These are phyloP conservation scores for Hyaloscypha variabilis DNA, from an alignment of 495 filamentous ascomycete genomes.

Conservation along the genomic window DNA sequence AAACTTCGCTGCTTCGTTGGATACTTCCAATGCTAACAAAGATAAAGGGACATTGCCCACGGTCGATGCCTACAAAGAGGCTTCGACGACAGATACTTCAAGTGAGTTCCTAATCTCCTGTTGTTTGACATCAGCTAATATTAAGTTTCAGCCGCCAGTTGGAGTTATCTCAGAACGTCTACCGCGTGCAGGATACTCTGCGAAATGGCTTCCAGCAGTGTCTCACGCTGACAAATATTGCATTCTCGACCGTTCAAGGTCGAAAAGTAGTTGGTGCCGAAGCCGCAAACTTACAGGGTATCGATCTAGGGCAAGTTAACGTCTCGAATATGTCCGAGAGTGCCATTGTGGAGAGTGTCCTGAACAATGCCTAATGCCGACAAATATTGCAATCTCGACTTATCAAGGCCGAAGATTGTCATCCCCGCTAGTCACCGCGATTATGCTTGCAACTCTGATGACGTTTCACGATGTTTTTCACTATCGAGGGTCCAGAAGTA, in stretches of 20 bases:
- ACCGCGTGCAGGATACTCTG: conserved; percentile 53
- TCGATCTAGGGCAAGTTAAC: conserved; percentile 64
- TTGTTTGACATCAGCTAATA: conserved; percentile 13
- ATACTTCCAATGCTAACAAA: too few species aligned
- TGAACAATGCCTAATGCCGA: too few species aligned
- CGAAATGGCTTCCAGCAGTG: conserved; percentile 66
- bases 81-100: conserved; percentile 68
- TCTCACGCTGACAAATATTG: conserved; percentile 69
- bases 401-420: too few species aligned
- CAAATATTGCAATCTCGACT: too few species aligned
- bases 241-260: conserved; percentile 63
- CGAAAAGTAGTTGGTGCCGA: conserved; percentile 69
- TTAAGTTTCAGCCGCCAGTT: conserved; percentile 46
- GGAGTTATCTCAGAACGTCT: conserved; percentile 79
- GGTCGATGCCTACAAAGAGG: conserved; percentile 45
- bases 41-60: conserved; percentile 65
- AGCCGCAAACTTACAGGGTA: conserved; percentile 68
- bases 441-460: conserved; percentile 58
- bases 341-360: too few species aligned
- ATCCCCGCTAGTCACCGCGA: conserved; percentile 69
- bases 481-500: not conserved
- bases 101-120: conserved; percentile 42
- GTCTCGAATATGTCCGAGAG: conserved; percentile 64
- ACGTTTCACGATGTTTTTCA: conserved; percentile 37
- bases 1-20: too few species aligned